These are phyloP conservation scores for Saccharomyces pastorianus DNA, from an alignment of 1,139 yeast genomes.

Conservation along the genomic window DNA sequence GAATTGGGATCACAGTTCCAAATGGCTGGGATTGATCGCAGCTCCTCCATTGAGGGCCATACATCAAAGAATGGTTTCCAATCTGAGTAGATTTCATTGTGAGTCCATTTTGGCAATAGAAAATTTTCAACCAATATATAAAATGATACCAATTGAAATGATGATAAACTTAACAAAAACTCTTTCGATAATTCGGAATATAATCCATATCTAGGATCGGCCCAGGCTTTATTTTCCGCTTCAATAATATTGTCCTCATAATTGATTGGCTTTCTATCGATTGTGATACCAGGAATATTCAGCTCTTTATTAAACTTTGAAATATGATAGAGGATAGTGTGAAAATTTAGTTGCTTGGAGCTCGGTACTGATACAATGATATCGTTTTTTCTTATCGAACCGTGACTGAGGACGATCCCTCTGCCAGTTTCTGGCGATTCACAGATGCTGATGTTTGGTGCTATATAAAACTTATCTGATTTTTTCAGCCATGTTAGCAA, in stretches of 20 bases:
- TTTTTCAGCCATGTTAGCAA: slow-evolving; percentile 20
- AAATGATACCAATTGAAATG: slow-evolving; percentile 39
- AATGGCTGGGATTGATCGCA: slow-evolving; percentile 42
- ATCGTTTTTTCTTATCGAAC: slow-evolving; percentile 35
- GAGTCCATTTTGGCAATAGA: slow-evolving; percentile 22
- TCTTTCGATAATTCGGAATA: slow-evolving; percentile 23
- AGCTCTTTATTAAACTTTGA: slow-evolving; percentile 30
- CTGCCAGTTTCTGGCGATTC: slow-evolving; percentile 48
- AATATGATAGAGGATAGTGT: slow-evolving; percentile 44
- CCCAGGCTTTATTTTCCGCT: neutral
- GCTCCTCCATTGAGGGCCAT: slow-evolving; percentile 46
- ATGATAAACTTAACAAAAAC: slow-evolving; percentile 22
- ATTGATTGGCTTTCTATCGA: slow-evolving; percentile 14
- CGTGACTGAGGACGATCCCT: slow-evolving; percentile 44
- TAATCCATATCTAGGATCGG: slow-evolving; percentile 25
- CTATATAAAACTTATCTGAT: slow-evolving; percentile 15
- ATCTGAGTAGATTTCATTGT: slow-evolving; percentile 37
- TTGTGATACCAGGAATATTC: slow-evolving; percentile 19
- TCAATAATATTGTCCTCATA: slow-evolving; percentile 6
- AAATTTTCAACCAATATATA: slow-evolving; percentile 42
- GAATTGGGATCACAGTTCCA: slow-evolving; percentile 34
- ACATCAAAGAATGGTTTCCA: slow-evolving; percentile 60
- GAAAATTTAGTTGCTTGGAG: slow-evolving; percentile 50
- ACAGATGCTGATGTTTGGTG: slow-evolving; percentile 23
- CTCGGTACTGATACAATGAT: slow-evolving; percentile 51